Base-by-base conservation (phyloP, 1,284 basidiomycete species). In the Papiliotrema terrestris region DNA sequence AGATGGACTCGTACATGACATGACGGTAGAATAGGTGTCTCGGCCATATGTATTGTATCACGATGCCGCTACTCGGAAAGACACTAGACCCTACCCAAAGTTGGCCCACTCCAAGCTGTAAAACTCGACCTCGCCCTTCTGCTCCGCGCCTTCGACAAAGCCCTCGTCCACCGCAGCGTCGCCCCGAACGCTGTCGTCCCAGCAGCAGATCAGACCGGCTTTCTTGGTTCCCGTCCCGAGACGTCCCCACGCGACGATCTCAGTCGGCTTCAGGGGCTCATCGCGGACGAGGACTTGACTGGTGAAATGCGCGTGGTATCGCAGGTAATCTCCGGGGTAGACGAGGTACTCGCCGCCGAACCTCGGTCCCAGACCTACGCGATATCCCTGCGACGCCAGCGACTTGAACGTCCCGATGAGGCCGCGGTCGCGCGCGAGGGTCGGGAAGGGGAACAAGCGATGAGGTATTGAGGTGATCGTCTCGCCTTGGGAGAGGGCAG, bases 211-310 rank as follows among this genome's bases (percentile, higher is more conserved):
- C 29, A 98, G 75, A 72, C 98, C 94, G 0, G 92, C 86, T 78
- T 99, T 99, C 74, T 98, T 98, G 3, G 96, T 98, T 1, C 91
- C 95, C 1, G 96, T 99, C 0, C 95, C 96, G 41, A 99, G 78
- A 32, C 96, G 83, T 4, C 96, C 96, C 71, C 92, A 93, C 0
- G 95, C 93, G 19, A 99, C 88, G 42, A 99, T 83, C 69, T 96
- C 91, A 83, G 93, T 88, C 2, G 93, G 92, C 39, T 82, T 80
- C 51, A 98, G 79, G 0, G 80, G 67, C 11, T 84, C 76, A 8
- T 79, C 71, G 1, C 84, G 83, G 29, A 86, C 82, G 23, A 91
- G 76, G 6, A 95, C 88, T 15, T 89, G 86, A 9, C 88, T 88
- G 13, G 89, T 88, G 70, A 97, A 98, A 75, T 99, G 96, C 1